Percentiles rank a stretch among this genome's conserved stretches.
phyloP scores from a whole-genome alignment of 192 early-diverging fungal genomes.

The Coemansia brasiliensis region DNA sequence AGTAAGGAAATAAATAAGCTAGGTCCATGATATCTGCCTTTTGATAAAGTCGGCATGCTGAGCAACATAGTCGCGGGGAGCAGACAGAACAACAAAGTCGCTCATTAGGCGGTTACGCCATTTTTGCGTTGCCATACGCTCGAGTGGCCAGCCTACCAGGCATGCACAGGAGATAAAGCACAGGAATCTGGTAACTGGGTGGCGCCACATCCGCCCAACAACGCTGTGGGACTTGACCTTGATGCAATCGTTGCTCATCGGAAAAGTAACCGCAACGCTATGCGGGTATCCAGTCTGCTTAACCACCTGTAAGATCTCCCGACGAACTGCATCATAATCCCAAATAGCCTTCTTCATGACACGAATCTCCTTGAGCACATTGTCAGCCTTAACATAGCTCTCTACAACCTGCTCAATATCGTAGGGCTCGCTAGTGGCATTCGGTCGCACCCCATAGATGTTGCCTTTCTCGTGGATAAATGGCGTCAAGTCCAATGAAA shows the following conservation, averaged over 20 bases:
- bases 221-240: constrained; percentile 23
- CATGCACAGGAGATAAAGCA: constrained; percentile 45
- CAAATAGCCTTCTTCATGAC: constrained; percentile 52
- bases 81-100: constrained; percentile 47
- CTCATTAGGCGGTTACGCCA: constrained; percentile 49
- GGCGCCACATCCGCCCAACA: constrained; percentile 28
- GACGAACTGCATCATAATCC: constrained; percentile 46
- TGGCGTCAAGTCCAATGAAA: constrained; percentile 43
- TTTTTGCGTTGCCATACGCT: constrained; percentile 19
- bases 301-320: constrained; percentile 21
- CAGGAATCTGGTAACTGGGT: constrained; percentile 38
- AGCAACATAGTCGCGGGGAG: constrained; percentile 39
- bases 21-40: constrained; percentile 35
- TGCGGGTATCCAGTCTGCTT: constrained; percentile 40
- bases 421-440: constrained; percentile 25
- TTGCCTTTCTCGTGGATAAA: constrained; percentile 42
- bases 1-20: background rate
- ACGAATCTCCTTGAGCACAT: constrained; percentile 38
- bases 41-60: constrained; percentile 38
- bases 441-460: constrained; percentile 31
- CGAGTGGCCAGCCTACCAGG: constrained; percentile 45
- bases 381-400: constrained; percentile 34
- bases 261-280: constrained; percentile 30
- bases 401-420: constrained; percentile 27
- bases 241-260: constrained; percentile 42